Evolutionary conservation across 2,329 filamentous ascomycete genomes (phyloP).

Genomic region (Colletotrichum tropicale): DNA sequence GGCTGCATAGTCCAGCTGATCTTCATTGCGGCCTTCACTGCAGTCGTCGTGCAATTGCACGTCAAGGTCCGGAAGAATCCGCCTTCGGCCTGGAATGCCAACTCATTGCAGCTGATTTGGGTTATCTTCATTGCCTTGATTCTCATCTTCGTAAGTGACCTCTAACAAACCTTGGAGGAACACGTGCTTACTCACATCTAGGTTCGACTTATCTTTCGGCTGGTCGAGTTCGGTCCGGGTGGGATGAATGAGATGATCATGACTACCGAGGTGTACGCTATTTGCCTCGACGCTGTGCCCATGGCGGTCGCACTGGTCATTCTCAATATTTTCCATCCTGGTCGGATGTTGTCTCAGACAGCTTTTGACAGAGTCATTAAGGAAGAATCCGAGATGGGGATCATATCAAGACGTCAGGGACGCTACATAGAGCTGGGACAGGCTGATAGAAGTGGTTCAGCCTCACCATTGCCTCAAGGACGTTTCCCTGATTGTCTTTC

Average conservation of each 20-base stretch:
- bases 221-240: not conserved
- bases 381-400: not conserved
- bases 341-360: not conserved
- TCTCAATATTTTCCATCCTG: not conserved
- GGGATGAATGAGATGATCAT: not conserved
- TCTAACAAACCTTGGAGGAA: too few relatives aligned
- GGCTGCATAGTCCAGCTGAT: not conserved
- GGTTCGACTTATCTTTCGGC: not conserved
- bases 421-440: not conserved
- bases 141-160: not conserved
- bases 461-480: not conserved
- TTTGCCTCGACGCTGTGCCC: not conserved
- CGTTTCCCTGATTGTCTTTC: not conserved
- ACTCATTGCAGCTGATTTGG: not conserved
- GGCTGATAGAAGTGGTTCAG: not conserved
- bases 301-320: not conserved
- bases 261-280: not conserved
- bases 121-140: not conserved
- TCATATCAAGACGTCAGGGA: not conserved
- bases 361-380: not conserved
- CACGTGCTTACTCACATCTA: not conserved
- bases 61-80: not conserved
- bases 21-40: not conserved
- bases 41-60: not conserved
- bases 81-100: not conserved